These are phyloP conservation scores for Venturia nashicola DNA, from an alignment of 2,329 filamentous ascomycete species.

Conservation along the genomic window DNA sequence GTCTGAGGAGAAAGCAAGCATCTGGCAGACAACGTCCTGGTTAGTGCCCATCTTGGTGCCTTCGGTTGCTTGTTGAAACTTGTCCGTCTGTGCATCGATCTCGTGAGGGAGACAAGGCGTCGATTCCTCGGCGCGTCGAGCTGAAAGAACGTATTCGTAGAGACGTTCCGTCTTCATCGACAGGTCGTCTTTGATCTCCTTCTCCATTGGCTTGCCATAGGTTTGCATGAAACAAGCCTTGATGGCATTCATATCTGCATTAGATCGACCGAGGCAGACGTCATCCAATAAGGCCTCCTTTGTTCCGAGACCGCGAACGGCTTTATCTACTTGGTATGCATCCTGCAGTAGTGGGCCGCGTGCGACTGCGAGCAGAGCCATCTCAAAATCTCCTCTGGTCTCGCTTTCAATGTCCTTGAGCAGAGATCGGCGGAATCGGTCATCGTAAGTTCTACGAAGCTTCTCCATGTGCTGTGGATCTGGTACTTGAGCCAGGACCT, in stretches of 20 bases:
- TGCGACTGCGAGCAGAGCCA: constrained; percentile 61
- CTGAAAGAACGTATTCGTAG: constrained; percentile 70
- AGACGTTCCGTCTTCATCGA: constrained; percentile 77
- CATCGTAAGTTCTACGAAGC: constrained; percentile 54
- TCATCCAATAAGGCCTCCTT: constrained; percentile 82
- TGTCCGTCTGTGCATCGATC: constrained; percentile 10
- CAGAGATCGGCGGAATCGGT: constrained; percentile 54
- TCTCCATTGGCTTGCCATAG: constrained; percentile 53
- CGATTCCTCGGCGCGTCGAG: constrained; percentile 64
- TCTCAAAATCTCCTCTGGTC: constrained; percentile 59
- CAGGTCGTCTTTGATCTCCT: constrained; percentile 64
- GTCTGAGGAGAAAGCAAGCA: constrained; percentile 65
- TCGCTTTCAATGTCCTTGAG: constrained; percentile 67
- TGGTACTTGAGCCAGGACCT: constrained; percentile 50
- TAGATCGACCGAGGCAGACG: constrained; percentile 67
- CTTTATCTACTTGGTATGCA: constrained; percentile 54
- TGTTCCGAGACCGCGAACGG: constrained; percentile 70
- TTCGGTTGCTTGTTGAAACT: constrained; percentile 38
- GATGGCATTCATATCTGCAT: constrained; percentile 80
- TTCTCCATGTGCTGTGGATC: constrained; percentile 67
- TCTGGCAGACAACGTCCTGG: constrained; percentile 63
- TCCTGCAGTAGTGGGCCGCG: constrained; percentile 73
- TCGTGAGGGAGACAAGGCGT: constrained; percentile 51
- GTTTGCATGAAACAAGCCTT: constrained; percentile 62
- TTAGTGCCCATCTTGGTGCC: constrained; percentile 59